These are phyloP conservation scores for Chaetomium fimeti DNA, from an alignment of 495 filamentous ascomycete genomes.

Conservation along the genomic window DNA sequence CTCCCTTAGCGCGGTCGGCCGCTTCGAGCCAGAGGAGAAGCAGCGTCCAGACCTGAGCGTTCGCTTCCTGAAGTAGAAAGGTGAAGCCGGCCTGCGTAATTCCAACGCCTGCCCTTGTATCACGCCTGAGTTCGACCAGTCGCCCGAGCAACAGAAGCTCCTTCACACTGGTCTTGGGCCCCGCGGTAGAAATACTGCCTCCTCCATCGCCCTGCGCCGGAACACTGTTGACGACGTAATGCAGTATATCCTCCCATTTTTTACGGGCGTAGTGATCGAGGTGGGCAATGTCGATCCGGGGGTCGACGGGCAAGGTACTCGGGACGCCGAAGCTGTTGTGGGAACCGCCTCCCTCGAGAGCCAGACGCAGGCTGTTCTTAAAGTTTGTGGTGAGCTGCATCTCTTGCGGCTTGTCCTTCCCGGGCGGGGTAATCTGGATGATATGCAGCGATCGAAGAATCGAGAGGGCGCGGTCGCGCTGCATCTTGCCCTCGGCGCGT, in stretches of 20 bases:
- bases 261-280: constrained; percentile 83
- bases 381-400: constrained; percentile 75
- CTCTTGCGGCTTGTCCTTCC: constrained; percentile 58
- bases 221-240: constrained; percentile 78
- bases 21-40: constrained; percentile 89
- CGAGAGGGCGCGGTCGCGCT: constrained; percentile 77
- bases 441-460: constrained; percentile 83
- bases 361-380: constrained; percentile 70
- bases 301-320: constrained; percentile 57
- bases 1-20: constrained; percentile 53
- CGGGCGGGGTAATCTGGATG: constrained; percentile 57
- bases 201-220: constrained; percentile 36
- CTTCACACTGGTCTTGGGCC: constrained; percentile 76
- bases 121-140: constrained; percentile 66
- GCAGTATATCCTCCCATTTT: constrained; percentile 94
- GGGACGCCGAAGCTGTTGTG: constrained; percentile 89
- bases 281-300: constrained; percentile 60
- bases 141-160: constrained; percentile 72
- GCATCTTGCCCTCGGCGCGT: constrained; percentile 65
- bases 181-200: constrained; percentile 34
- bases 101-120: constrained; percentile 50
- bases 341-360: constrained; percentile 79
- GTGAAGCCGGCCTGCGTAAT: constrained; percentile 93
- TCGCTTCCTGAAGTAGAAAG: constrained; percentile 90
- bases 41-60: constrained; percentile 94